Base-by-base conservation (phyloP, 768 basidiomycete genomes). In the Hemileccinum impolitum region DNA sequence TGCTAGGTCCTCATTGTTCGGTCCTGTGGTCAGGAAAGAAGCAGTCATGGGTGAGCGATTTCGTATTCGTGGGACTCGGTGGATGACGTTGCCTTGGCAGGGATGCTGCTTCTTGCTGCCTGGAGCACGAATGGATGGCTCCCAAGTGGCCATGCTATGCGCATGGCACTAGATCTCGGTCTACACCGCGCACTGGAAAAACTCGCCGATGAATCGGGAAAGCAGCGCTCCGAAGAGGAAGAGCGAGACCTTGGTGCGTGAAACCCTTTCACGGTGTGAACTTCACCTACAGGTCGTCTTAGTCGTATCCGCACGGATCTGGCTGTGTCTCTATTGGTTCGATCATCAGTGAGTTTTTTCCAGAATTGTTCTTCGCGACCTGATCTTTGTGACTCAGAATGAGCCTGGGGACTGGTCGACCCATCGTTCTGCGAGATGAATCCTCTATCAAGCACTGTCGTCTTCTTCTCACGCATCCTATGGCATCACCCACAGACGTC, bases 101-200 rank as follows among this genome's bases (percentile, higher is more conserved):
- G 90, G 9, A 95, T 94, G 91, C 72, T 95, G 11, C 75, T 97
- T 26, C 75, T 96, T 39, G 90, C 92, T 25, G 91, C 93, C 6
- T 95, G 92, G 90, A 90, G 86, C 61, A 90, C 92, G 32, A 92
- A 93, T 54, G 93, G 92, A 0, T 97, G 92, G 91, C 76, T 97
- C 39, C 92, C 94, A 9, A 88, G 89, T 58, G 94, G 94, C 3
- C 94, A 97, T 62, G 94, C 94, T 6, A 85, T 96, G 83, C 83
- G 94, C 45, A 95, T 95, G 91, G 93, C 91, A 18, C 72, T 95
- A 45, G 94, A 96, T 64, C 84, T 97, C 45, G 92, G 94, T 28
- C 76, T 97, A 18, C 92, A 97, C 65, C 85, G 90, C 38, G 94
- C 94, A 10, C 69, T 96, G 38, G 93, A 95, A 63, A 95, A 92